These are phyloP conservation scores for Chaetomium olivaceum DNA, from an alignment of 2,329 filamentous ascomycete genomes.

Conservation along the genomic window DNA sequence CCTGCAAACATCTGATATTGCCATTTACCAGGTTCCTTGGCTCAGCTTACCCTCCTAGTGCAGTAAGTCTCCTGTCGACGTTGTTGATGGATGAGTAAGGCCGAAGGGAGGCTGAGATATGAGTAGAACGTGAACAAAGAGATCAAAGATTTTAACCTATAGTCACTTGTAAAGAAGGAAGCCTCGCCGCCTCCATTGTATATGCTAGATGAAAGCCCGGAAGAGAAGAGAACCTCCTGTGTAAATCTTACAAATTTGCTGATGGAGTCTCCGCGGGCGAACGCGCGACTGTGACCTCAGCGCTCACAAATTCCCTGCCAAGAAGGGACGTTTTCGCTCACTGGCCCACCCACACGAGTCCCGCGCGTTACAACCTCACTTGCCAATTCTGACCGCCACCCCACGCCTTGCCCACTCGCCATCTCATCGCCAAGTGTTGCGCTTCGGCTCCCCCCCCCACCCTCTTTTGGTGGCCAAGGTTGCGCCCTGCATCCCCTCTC, in stretches of 20 bases:
- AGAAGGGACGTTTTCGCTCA: not conserved
- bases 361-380: constrained; percentile 5
- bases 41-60: too few relatives aligned
- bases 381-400: constrained; percentile 18
- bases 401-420: constrained; percentile 10
- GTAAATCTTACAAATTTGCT: not conserved
- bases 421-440: constrained; percentile 22
- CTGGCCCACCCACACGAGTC: constrained; percentile 1
- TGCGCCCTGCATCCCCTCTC: constrained; percentile 20
- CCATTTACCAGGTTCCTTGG: not conserved
- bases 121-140: not conserved
- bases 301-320: constrained; percentile 19
- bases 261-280: not conserved
- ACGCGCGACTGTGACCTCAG: constrained; percentile 23
- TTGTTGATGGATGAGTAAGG: not conserved
- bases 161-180: not conserved
- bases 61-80: too few relatives aligned
- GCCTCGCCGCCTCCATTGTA: too few relatives aligned
- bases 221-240: not conserved
- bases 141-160: not conserved
- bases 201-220: not conserved
- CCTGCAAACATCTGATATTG: not conserved
- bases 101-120: not conserved
- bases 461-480: constrained; percentile 12
- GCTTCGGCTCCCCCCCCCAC: constrained; percentile 2